phyloP scores from a whole-genome alignment of 2,329 filamentous ascomycete genomes.

The Sarocladiaceae sp. region DNA sequence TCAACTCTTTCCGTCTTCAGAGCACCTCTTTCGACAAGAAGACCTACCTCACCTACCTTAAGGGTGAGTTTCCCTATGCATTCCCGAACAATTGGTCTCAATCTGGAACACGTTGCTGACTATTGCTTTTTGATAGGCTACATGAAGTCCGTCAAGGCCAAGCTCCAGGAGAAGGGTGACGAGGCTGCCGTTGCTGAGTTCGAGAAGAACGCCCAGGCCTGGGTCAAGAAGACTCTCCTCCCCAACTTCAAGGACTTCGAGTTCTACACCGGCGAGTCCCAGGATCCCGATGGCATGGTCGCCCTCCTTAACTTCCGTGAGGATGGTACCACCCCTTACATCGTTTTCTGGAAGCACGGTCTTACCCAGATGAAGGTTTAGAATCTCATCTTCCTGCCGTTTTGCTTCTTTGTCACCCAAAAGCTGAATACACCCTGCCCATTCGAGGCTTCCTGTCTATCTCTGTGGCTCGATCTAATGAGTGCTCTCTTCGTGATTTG shows the following conservation, averaged over 20 bases:
- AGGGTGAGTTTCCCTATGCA: slow-evolving; percentile 57
- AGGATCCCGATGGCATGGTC: slow-evolving; percentile 93
- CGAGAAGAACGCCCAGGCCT: slow-evolving; percentile 68
- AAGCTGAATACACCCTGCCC: background rate
- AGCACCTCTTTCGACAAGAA: slow-evolving; percentile 84
- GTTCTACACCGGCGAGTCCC: slow-evolving; percentile 87
- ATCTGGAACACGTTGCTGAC: slow-evolving; percentile 9
- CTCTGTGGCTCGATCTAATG: too few species aligned
- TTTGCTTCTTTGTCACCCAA: background rate
- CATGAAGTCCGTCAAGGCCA: slow-evolving; percentile 82
- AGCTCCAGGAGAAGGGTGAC: slow-evolving; percentile 57
- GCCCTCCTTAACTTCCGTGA: slow-evolving; percentile 96
- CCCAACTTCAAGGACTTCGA: slow-evolving; percentile 94
- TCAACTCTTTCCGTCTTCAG: slow-evolving; percentile 87
- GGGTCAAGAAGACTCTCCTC: slow-evolving; percentile 77
- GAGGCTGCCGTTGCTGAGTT: slow-evolving; percentile 71
- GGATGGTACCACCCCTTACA: slow-evolving; percentile 85
- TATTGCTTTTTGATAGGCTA: slow-evolving; percentile 53
- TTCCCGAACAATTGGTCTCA: too few species aligned
- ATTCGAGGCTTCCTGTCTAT: too few species aligned
- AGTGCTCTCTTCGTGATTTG: too few species aligned
- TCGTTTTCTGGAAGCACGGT: slow-evolving; percentile 95
- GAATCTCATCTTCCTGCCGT: background rate
- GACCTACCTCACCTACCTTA: slow-evolving; percentile 75
- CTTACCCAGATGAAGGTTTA: slow-evolving; percentile 89